phyloP scores from a whole-genome alignment of 2,329 filamentous ascomycete species.

The Ceratocystis lukuohia region DNA sequence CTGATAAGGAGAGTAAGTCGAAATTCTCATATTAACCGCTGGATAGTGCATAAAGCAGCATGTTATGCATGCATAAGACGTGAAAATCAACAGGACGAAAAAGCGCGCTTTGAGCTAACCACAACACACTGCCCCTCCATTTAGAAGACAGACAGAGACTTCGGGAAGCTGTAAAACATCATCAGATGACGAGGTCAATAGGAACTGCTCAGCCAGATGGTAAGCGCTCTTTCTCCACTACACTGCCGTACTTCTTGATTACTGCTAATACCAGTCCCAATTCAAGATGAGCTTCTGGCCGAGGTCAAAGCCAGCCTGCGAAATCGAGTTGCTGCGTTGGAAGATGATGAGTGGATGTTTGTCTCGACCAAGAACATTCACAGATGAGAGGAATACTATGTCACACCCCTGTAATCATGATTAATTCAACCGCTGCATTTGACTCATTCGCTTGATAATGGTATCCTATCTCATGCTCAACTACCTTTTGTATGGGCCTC shows the following conservation, averaged over 20 bases:
- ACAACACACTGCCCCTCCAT: not conserved
- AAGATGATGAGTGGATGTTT: constrained; percentile 88
- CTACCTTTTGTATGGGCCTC: constrained; percentile 20
- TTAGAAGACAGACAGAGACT: constrained; percentile 46
- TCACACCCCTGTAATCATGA: not conserved
- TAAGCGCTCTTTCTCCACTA: constrained; percentile 12
- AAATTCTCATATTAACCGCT: too few species aligned
- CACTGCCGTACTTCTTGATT: not conserved
- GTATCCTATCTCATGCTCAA: not conserved
- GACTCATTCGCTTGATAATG: not conserved
- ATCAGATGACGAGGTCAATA: constrained; percentile 41
- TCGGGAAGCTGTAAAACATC: constrained; percentile 47
- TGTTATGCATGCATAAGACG: not conserved
- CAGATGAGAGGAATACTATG: not conserved
- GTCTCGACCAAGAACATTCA: constrained; percentile 40
- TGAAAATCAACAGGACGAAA: constrained; percentile 23
- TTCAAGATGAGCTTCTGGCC: constrained; percentile 49
- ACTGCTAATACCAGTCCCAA: not conserved
- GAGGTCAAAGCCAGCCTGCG: constrained; percentile 56
- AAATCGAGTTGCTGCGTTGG: constrained; percentile 57
- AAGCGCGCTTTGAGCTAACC: not conserved
- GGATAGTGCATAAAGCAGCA: not conserved
- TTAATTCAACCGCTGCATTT: not conserved
- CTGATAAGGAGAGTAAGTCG: constrained; percentile 41
- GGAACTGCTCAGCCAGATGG: constrained; percentile 53